Evolutionary conservation across 1,139 yeast genomes (phyloP), one percentile per base, ranked within the genome.

Genomic region (Saccharomyces hybrid): DNA sequence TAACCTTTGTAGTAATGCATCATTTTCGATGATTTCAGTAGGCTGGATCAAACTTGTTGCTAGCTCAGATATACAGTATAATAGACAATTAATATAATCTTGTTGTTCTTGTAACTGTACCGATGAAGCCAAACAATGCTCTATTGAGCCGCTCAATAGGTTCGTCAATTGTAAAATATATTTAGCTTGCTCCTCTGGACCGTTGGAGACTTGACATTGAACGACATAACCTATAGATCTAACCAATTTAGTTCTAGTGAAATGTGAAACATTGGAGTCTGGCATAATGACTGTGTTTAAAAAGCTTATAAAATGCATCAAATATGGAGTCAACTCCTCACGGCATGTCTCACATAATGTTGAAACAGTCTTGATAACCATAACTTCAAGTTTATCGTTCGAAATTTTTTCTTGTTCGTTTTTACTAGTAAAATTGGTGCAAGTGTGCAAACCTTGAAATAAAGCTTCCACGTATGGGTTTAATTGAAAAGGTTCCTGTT

Each of bases 31-130:
- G 8, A 38, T 16, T 27, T 83, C 88, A 47, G 80, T 86, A 0
- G 87, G 83, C 4, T 80, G 67, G 50, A 78, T 76, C 60, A 86
- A 71, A 0, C 91, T 89, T 56, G 82, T 84, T 0, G 90, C 93
- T 13, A 88, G 71, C 55, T 85, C 88, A 23, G 77, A 76, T 0
- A 88, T 69, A 65, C 90, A 86, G 8, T 79, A 72, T 31, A 87
- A 70, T 49, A 88, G 69, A 38, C 89, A 82, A 4, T 75, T 61
- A 3, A 78, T 64, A 58, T 83, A 82, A 5, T 63, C 65, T 9
- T 65, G 56, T 28, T 63, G 57, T 4, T 55, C 52, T 30, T 61
- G 57, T 6, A 59, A 48, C 25, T 56, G 54, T 4, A 61, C 59
- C 30, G 56, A 55, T 8, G 61, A 47, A 31, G 50, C 55, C 23